Evolutionary conservation across 2,329 filamentous ascomycete species (phyloP), one percentile per base, ranked within the genome.

Genomic region (Elsinoe arachidis): DNA sequence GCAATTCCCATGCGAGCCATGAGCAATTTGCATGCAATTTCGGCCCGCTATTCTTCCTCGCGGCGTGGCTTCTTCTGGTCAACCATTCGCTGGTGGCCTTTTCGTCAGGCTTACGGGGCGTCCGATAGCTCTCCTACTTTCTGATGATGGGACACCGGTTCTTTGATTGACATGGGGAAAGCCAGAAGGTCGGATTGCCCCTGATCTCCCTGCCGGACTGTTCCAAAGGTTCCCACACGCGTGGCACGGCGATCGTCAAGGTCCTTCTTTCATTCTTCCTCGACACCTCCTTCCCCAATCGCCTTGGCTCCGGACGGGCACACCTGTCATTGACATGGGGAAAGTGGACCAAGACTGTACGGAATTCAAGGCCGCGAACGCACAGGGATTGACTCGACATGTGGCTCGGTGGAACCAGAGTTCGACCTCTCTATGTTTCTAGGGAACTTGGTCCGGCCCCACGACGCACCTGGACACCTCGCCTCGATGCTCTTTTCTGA

Each of bases 391-490:
- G 9, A 9, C 15, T 35, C 26, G 49, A 23, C 17, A 23, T 38
- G 49, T 53, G 49, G 49, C 34, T 37, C 49, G 9, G n/a, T 9
- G 17, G 49, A 38, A 30, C 49, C 49, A 38, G 49, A 53, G 7
- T 53, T 53, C 5, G 14, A 21, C n/a, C 17, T n/a, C 11, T 33
- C 15, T 38, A 33, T 15, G 23, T 19, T 14, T 12, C 4, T 11
- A n/a, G 5, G 15, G 15, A 5, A 15, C 14, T 21, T 26, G 23
- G 23, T 26, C 17, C 17, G 9, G 41, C 41, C 41, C 41, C 38
- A 43, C 38, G 38, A 43, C 39, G 10, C 4, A 19, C n/a, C 19
- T 46, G 21, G 41, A 46, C 41, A 46, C 14, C 12, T 26, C 26
- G 26, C 26, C 41, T 46, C 41, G 41, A 19, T 46, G 21, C 17